These are phyloP conservation scores for Vigna radiata DNA, from an alignment of 306 rosid genomes.

Conservation along the genomic window DNA sequence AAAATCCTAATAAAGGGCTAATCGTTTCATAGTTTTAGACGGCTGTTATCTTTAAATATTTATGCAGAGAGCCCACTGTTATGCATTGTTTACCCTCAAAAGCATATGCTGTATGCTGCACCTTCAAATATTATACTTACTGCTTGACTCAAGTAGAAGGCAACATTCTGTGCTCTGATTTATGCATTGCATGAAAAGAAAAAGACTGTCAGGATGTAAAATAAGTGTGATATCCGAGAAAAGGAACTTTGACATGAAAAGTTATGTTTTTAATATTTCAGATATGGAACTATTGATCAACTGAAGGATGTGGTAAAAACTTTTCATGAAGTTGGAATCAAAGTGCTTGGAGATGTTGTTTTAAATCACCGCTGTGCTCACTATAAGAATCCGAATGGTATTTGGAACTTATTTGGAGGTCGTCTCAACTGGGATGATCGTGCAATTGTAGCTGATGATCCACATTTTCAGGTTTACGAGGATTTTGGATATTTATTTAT, in stretches of 20 bases:
- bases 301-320: constrained; percentile 77
- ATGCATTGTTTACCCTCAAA: background rate
- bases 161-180: constrained; percentile 1
- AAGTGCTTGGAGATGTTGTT: constrained; percentile 95
- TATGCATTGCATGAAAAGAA: constrained; percentile 17
- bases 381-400: constrained; percentile 78
- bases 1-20: constrained; percentile 24
- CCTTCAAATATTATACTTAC: constrained; percentile 23
- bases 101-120: background rate
- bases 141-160: constrained; percentile 28
- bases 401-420: constrained; percentile 98
- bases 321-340: constrained; percentile 73
- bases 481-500: constrained; percentile 19
- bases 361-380: constrained; percentile 98
- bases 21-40: constrained; percentile 11
- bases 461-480: constrained; percentile 91
- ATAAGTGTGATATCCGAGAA: background rate
- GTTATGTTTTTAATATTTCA: constrained; percentile 42
- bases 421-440: constrained; percentile 95
- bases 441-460: constrained; percentile 96
- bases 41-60: background rate
- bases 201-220: background rate
- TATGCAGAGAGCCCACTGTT: constrained; percentile 4
- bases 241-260: constrained; percentile 29
- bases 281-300: constrained; percentile 87